A percentile compares a stretch with the other conserved stretches of the same genome.
Evolutionary conservation across 805 yeast genomes (phyloP).

Genomic region (Saccharomycopsis sp.): DNA sequence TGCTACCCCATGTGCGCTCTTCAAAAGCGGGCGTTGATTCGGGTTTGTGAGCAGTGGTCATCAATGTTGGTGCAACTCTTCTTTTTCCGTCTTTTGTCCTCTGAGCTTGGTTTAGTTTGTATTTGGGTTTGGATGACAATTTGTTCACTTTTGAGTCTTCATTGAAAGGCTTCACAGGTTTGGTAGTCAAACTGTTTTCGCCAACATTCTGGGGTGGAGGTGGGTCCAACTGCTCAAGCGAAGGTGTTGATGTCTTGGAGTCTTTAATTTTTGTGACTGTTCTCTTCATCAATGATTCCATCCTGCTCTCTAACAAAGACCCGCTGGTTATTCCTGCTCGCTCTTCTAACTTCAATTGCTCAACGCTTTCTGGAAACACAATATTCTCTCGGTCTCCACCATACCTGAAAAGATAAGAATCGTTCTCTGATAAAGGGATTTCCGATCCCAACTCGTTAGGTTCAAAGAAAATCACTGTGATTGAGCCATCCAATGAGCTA

Average conservation of each 20-base stretch:
- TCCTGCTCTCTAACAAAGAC: slow-evolving; percentile 16
- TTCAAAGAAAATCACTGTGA: slow-evolving; percentile 59
- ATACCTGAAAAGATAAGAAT: slow-evolving; percentile 63
- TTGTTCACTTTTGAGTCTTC: too few species aligned
- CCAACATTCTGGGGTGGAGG: too few species aligned
- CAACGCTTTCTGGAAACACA: slow-evolving; percentile 80
- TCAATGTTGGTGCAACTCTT: slow-evolving; percentile 61
- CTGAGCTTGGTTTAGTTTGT: slow-evolving; percentile 37
- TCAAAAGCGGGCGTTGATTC: too few species aligned
- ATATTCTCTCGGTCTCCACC: slow-evolving; percentile 83
- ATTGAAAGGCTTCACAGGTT: too few species aligned
- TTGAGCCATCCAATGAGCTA: slow-evolving; percentile 78
- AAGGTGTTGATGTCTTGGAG: too few species aligned
- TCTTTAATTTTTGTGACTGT: too few species aligned
- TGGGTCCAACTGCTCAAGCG: too few species aligned
- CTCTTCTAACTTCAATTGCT: slow-evolving; percentile 68
- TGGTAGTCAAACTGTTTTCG: too few species aligned
- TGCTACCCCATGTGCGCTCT: too few species aligned
- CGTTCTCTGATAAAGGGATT: slow-evolving; percentile 58
- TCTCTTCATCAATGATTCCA: slow-evolving; percentile 34
- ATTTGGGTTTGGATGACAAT: slow-evolving; percentile 11
- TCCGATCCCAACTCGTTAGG: slow-evolving; percentile 51
- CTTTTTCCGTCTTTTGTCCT: slow-evolving; percentile 70
- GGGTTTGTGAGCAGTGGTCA: slow-evolving; percentile 48
- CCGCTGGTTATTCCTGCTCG: slow-evolving; percentile 36